A percentile compares a stretch with the other conserved stretches of the same genome.
Conservation (phyloP, 2,329 filamentous ascomycete genomes). For the Monilinia fructigena region DNA sequence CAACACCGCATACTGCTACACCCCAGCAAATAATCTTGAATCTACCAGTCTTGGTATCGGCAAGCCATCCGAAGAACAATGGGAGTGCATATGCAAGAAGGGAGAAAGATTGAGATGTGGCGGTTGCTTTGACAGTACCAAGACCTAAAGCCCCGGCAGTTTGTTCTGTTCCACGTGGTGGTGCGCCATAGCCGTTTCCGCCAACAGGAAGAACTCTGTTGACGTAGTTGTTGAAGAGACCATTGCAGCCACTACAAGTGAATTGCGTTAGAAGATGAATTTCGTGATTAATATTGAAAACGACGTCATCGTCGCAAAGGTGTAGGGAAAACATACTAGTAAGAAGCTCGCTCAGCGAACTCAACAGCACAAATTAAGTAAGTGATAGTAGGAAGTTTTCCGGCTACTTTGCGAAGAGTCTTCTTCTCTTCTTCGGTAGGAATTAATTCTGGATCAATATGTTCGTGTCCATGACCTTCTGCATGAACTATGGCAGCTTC, state of each 20-base stretch:
- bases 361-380: constrained; percentile 73
- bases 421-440: constrained; percentile 58
- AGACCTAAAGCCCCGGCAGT: constrained; percentile 57
- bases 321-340: constrained; percentile 63
- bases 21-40: constrained; percentile 57
- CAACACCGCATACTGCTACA: constrained; percentile 55
- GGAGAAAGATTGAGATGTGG: constrained; percentile 51
- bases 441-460: constrained; percentile 15
- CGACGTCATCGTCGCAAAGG: too few species aligned
- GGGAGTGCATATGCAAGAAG: constrained; percentile 53
- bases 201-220: constrained; percentile 56
- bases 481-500: not conserved
- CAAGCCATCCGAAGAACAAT: constrained; percentile 52
- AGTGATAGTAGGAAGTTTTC: constrained; percentile 62
- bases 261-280: not conserved
- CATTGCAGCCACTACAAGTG: constrained; percentile 8
- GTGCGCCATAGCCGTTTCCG: constrained; percentile 44
- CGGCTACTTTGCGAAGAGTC: constrained; percentile 63
- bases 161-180: constrained; percentile 36
- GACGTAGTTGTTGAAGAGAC: constrained; percentile 53
- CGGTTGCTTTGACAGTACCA: constrained; percentile 54
- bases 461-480: constrained; percentile 1
- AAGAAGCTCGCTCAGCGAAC: constrained; percentile 74
- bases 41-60: constrained; percentile 64
- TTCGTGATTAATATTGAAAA: constrained; percentile 43